phyloP scores from a whole-genome alignment of 768 basidiomycete species.

The Dendrothele bispora region DNA sequence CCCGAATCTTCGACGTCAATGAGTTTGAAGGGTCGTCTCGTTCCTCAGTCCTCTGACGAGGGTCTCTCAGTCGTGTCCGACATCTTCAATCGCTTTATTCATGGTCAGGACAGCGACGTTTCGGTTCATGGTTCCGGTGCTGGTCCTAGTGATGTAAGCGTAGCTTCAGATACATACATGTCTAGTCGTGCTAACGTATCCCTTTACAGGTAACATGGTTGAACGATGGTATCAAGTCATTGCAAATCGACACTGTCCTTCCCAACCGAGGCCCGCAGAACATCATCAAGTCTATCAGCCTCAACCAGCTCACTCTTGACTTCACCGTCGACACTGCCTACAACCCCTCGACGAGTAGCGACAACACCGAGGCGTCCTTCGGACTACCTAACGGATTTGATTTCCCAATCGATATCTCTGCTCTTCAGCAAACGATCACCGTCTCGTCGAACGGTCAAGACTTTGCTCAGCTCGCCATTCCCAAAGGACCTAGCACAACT shows the following conservation, averaged over 20 bases:
- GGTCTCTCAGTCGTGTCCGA: slow-evolving; percentile 60
- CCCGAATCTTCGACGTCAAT: slow-evolving; percentile 54
- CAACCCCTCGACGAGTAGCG: slow-evolving; percentile 56
- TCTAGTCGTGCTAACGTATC: slow-evolving; percentile 6
- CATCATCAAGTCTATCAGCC: slow-evolving; percentile 62
- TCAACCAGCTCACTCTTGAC: slow-evolving; percentile 58
- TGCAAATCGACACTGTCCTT: slow-evolving; percentile 56
- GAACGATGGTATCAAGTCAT: slow-evolving; percentile 66
- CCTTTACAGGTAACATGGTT: slow-evolving; percentile 62
- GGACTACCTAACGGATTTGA: slow-evolving; percentile 14
- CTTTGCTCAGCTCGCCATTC: slow-evolving; percentile 62
- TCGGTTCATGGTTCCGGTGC: slow-evolving; percentile 59
- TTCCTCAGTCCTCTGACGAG: slow-evolving; percentile 53
- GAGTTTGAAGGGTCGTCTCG: slow-evolving; percentile 58
- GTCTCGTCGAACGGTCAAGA: slow-evolving; percentile 49
- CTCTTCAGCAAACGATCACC: slow-evolving; percentile 59
- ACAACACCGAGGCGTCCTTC: slow-evolving; percentile 49
- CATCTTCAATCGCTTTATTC: slow-evolving; percentile 73
- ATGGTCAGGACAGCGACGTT: slow-evolving; percentile 62
- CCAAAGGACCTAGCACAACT: slow-evolving; percentile 55
- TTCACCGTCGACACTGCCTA: slow-evolving; percentile 62
- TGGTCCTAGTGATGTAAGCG: slow-evolving; percentile 52
- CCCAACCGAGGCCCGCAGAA: slow-evolving; percentile 62
- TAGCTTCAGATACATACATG: neutral
- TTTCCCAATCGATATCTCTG: slow-evolving; percentile 67